These are phyloP conservation scores for Scenedesmus sp. DNA, from an alignment of 163 green algal genomes.

Conservation along the genomic window DNA sequence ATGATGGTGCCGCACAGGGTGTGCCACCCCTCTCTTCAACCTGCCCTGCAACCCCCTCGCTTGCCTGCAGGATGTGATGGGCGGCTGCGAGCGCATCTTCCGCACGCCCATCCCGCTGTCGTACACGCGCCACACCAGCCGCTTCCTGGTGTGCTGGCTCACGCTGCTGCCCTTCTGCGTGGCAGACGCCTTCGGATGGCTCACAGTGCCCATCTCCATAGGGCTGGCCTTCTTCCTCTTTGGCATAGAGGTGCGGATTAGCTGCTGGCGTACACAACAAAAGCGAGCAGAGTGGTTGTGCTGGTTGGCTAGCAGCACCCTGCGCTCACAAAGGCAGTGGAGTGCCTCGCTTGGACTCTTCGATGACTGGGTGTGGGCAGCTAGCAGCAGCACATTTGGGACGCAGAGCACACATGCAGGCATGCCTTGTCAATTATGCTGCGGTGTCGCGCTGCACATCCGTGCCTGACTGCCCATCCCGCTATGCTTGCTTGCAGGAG, in stretches of 20 bases:
- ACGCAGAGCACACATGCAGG: too few species aligned
- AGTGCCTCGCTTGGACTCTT: too few species aligned
- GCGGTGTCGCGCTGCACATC: too few species aligned
- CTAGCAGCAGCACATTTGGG: too few species aligned
- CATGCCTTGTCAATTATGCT: too few species aligned
- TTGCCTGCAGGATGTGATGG: conserved; percentile 43
- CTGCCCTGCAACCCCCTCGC: too few species aligned
- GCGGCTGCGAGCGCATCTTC: conserved; percentile 59
- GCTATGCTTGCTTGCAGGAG: conserved; percentile 63
- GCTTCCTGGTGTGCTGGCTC: conserved; percentile 82
- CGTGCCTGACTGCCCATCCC: background rate
- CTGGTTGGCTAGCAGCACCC: background rate
- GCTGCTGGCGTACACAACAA: background rate
- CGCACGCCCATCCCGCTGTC: conserved; percentile 70
- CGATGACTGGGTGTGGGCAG: too few species aligned
- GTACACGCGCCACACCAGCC: conserved; percentile 74
- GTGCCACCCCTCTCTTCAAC: too few species aligned
- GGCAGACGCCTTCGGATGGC: conserved; percentile 54
- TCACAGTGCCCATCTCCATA: conserved; percentile 7
- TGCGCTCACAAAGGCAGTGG: too few species aligned
- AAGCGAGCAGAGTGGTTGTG: background rate
- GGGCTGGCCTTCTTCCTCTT: conserved; percentile 46
- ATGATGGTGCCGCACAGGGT: too few species aligned
- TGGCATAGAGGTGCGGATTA: conserved; percentile 7
- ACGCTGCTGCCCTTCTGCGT: conserved; percentile 78